These are phyloP conservation scores for Tolypocladium endophyticum DNA, from an alignment of 2,329 filamentous ascomycete species.

Conservation along the genomic window DNA sequence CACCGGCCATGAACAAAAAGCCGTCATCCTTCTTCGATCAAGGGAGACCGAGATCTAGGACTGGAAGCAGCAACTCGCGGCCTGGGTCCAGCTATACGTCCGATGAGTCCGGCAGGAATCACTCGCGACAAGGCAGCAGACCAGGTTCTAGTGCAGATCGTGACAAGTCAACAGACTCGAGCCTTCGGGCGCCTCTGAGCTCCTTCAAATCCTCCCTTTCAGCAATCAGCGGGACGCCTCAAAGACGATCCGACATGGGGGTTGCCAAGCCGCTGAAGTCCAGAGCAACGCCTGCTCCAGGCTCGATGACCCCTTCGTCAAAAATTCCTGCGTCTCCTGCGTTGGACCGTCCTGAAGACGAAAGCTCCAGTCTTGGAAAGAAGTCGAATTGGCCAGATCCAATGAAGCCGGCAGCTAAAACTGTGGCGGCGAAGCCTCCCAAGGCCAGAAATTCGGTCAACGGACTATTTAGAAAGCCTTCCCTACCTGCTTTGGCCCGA, in stretches of 20 bases:
- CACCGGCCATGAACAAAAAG: constrained; percentile 57
- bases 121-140: constrained; percentile 39
- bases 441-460: constrained; percentile 43
- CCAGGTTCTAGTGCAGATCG: constrained; percentile 44
- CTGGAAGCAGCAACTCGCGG: constrained; percentile 33
- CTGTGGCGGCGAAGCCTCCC: constrained; percentile 31
- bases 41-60: constrained; percentile 43
- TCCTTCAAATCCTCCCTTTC: constrained; percentile 32
- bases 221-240: constrained; percentile 34
- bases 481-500: constrained; percentile 28
- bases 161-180: constrained; percentile 24
- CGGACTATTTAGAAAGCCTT: constrained; percentile 45
- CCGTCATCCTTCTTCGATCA: constrained; percentile 63
- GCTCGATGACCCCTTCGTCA: constrained; percentile 9
- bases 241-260: constrained; percentile 12
- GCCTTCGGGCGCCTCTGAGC: constrained; percentile 32
- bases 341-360: constrained; percentile 12
- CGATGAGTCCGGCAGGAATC: constrained; percentile 44
- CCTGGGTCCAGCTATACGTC: constrained; percentile 51
- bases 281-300: constrained; percentile 11
- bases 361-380: constrained; percentile 30
- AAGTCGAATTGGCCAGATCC: constrained; percentile 11
- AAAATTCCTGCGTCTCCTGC: constrained; percentile 15
- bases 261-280: constrained; percentile 13
- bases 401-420: constrained; percentile 34